Percentiles rank a stretch among this genome's conserved stretches.
Conservation (phyloP, 78 protist genomes). For the Salpingoeca rosetta region DNA sequence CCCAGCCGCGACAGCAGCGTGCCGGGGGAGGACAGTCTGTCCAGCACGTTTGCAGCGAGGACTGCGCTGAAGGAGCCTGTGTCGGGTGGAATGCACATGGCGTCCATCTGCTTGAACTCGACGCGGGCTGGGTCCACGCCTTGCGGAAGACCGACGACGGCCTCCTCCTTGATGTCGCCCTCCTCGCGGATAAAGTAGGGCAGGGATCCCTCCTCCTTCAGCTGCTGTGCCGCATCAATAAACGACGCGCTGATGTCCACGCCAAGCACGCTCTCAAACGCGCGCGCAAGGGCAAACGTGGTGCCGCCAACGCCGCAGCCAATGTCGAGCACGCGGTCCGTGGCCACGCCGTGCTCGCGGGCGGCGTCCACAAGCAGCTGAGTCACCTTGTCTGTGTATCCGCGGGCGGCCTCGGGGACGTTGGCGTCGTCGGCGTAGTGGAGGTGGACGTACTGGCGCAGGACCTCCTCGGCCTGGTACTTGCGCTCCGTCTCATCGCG, state of each 20-base stretch:
- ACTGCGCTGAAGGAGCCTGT: slow-evolving; percentile 18
- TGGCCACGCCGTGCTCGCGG: not conserved
- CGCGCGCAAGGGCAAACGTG: slow-evolving; percentile 39
- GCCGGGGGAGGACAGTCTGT: slow-evolving; percentile 51
- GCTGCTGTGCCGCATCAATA: slow-evolving; percentile 12
- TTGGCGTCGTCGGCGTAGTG: not conserved
- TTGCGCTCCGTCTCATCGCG: not conserved
- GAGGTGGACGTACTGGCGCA: not conserved
- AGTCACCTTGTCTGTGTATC: not conserved
- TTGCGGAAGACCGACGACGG: not conserved
- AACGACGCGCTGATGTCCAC: slow-evolving; percentile 24
- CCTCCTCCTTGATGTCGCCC: not conserved
- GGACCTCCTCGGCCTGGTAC: not conserved
- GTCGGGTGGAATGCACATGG: not conserved
- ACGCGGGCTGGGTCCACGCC: slow-evolving; percentile 9
- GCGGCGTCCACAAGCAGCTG: not conserved
- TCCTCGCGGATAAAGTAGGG: not conserved
- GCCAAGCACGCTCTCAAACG: slow-evolving; percentile 35
- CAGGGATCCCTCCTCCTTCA: not conserved
- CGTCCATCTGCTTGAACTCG: slow-evolving; percentile 24
- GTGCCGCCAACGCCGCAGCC: slow-evolving; percentile 57
- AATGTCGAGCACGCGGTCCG: slow-evolving; percentile 42
- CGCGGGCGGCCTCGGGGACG: not conserved
- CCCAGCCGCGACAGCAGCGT: slow-evolving; percentile 8
- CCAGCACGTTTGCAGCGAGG: slow-evolving; percentile 43